phyloP scores from a whole-genome alignment of 768 basidiomycete species.

The Plicaturopsis crispa region DNA sequence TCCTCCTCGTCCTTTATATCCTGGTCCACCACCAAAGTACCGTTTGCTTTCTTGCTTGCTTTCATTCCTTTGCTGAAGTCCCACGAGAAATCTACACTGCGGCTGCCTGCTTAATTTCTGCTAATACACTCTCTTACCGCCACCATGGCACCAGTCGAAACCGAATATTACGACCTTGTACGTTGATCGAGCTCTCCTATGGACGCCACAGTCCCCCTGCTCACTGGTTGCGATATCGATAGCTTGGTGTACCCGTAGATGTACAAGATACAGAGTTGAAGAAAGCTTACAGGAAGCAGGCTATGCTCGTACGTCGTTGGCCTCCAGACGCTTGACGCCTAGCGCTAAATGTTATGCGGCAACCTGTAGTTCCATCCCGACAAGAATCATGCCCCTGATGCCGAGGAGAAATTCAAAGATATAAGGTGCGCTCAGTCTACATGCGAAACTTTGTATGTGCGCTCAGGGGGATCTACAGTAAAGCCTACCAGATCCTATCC shows the following conservation, averaged over 20 bases:
- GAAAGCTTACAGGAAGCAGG: conserved; percentile 92
- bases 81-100: too few relatives aligned
- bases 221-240: conserved; percentile 5
- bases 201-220: conserved; percentile 4
- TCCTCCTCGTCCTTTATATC: too few relatives aligned
- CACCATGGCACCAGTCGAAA: conserved; percentile 80
- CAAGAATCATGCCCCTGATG: conserved; percentile 89
- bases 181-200: conserved; percentile 14
- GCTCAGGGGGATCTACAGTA: conserved; percentile 35
- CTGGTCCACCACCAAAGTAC: too few relatives aligned
- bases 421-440: conserved; percentile 60
- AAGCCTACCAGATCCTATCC: conserved; percentile 91
- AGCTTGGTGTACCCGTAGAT: conserved; percentile 70
- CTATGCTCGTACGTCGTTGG: conserved; percentile 67
- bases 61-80: too few relatives aligned
- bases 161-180: conserved; percentile 84
- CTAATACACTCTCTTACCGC: background rate
- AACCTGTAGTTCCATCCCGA: conserved; percentile 79
- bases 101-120: background rate
- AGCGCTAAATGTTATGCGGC: conserved; percentile 1
- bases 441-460: background rate
- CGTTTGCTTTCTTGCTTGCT: too few relatives aligned
- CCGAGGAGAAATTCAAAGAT: conserved; percentile 95
- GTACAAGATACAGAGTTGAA: conserved; percentile 79
- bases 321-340: background rate